These are phyloP conservation scores for Chlorella vulgaris DNA, from an alignment of 139 green algal genomes.

Conservation along the genomic window DNA sequence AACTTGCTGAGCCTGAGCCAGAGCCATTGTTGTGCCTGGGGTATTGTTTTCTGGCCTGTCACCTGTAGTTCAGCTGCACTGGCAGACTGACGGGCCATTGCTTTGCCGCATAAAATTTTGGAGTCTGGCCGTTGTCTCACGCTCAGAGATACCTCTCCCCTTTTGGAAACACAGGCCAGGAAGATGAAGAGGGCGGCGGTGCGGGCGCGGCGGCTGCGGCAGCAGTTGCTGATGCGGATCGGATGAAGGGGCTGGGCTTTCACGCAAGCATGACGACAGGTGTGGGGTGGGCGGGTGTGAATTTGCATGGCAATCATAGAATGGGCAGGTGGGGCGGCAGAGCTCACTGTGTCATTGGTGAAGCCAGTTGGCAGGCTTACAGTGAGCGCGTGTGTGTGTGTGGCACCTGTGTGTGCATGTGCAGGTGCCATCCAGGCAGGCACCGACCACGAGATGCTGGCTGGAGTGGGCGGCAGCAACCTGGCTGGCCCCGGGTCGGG, in stretches of 20 bases:
- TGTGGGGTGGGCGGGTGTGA: background rate
- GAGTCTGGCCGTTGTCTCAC: background rate
- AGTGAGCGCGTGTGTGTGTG: background rate
- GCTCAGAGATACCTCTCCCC: too few species aligned
- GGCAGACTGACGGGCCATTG: too few species aligned
- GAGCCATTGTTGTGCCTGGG: too few species aligned
- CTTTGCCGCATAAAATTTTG: background rate
- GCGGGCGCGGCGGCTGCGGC: background rate
- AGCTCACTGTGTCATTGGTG: too few species aligned
- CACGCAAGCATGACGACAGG: conserved; percentile 22
- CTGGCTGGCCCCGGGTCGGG: background rate
- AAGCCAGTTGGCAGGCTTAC: too few species aligned
- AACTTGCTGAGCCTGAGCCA: too few species aligned
- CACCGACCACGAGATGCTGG: conserved; percentile 7
- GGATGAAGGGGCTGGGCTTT: conserved; percentile 60
- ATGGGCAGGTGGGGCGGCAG: background rate
- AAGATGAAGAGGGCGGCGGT: conserved; percentile 7
- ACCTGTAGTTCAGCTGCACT: too few species aligned
- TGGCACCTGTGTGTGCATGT: background rate
- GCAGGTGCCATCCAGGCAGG: conserved; percentile 29
- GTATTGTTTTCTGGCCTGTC: too few species aligned
- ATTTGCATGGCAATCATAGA: background rate
- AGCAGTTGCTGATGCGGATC: conserved; percentile 32
- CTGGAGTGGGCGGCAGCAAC: conserved; percentile 25
- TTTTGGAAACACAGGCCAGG: conserved; percentile 19